These are phyloP conservation scores for Pilobolus umbonatus DNA, from an alignment of 192 early-diverging fungal genomes.

Conservation along the genomic window DNA sequence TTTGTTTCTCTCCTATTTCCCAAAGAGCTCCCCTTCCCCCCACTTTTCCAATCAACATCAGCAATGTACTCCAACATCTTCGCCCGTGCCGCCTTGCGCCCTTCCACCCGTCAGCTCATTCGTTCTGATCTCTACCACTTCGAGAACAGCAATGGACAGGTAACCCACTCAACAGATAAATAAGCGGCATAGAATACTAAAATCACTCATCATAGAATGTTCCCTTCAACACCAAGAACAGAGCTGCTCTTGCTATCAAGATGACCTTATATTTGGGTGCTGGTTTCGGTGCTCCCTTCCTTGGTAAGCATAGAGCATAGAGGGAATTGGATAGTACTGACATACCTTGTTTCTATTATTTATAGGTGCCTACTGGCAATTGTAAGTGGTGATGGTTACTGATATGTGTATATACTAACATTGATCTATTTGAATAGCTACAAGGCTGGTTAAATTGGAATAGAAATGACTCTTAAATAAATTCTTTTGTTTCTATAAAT, in stretches of 20 bases:
- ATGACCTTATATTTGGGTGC: slow-evolving; percentile 47
- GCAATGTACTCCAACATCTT: slow-evolving; percentile 35
- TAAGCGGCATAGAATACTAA: neutral
- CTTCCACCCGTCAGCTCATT: slow-evolving; percentile 28
- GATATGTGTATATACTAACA: slow-evolving; percentile 5
- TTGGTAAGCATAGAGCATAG: slow-evolving; percentile 31
- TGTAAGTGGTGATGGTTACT: slow-evolving; percentile 23
- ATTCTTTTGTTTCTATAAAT: slow-evolving; percentile 2
- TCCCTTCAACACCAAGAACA: slow-evolving; percentile 58
- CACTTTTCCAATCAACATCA: slow-evolving; percentile 1
- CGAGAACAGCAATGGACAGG: slow-evolving; percentile 35
- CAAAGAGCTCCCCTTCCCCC: neutral
- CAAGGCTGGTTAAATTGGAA: slow-evolving; percentile 30
- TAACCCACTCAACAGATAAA: slow-evolving; percentile 3
- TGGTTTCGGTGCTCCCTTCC: slow-evolving; percentile 53
- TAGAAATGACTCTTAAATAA: neutral
- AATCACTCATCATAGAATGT: slow-evolving; percentile 39
- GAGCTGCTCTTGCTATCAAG: slow-evolving; percentile 46
- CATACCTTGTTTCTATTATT: neutral
- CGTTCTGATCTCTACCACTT: slow-evolving; percentile 41
- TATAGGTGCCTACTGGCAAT: slow-evolving; percentile 34
- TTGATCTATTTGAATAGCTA: slow-evolving; percentile 19
- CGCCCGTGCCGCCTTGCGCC: slow-evolving; percentile 34
- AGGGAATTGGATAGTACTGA: neutral
- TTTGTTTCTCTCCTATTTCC: neutral